Evolutionary conservation across 257 asterid genomes (phyloP).

Genomic region (Avicennia marina): DNA sequence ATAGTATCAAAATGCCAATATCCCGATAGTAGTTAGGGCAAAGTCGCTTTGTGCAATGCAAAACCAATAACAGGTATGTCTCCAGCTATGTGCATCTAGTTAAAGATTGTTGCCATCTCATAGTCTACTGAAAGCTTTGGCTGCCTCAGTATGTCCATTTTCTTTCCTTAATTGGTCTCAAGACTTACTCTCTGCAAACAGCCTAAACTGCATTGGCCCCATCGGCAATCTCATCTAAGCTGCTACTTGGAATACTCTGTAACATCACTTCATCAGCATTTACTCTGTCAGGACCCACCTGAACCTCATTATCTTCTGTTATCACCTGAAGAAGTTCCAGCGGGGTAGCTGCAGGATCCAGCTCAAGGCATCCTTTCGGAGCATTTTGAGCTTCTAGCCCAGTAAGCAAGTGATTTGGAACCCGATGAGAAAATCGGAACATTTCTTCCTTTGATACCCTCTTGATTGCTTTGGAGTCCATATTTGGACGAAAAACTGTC

Average conservation of each 20-base stretch:
- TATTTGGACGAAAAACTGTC: conserved; percentile 57
- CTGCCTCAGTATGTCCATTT: too few relatives aligned
- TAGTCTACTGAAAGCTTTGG: too few relatives aligned
- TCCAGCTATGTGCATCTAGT: too few relatives aligned
- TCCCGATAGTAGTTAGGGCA: too few relatives aligned
- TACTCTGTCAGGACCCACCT: conserved; percentile 8
- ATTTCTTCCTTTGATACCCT: conserved; percentile 62
- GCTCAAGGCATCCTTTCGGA: conserved; percentile 70
- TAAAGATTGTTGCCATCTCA: too few relatives aligned
- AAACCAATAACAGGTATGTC: too few relatives aligned
- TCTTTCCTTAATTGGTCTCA: conserved; percentile 15
- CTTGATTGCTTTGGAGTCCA: conserved; percentile 33
- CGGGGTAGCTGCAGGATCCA: conserved; percentile 86
- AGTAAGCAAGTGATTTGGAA: conserved; percentile 54
- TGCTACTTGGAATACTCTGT: conserved; percentile 7
- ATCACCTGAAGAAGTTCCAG: conserved; percentile 59
- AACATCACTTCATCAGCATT: not conserved
- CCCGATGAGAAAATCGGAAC: conserved; percentile 77
- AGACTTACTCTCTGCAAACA: conserved; percentile 20
- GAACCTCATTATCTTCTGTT: conserved; percentile 24
- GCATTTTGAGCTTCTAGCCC: conserved; percentile 50
- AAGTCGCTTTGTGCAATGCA: too few relatives aligned
- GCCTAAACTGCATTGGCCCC: conserved; percentile 16
- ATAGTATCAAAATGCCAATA: too few relatives aligned
- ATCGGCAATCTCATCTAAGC: conserved; percentile 19